Conservation (phyloP, 2,329 filamentous ascomycete genomes). For the Alternaria tenuissima region DNA sequence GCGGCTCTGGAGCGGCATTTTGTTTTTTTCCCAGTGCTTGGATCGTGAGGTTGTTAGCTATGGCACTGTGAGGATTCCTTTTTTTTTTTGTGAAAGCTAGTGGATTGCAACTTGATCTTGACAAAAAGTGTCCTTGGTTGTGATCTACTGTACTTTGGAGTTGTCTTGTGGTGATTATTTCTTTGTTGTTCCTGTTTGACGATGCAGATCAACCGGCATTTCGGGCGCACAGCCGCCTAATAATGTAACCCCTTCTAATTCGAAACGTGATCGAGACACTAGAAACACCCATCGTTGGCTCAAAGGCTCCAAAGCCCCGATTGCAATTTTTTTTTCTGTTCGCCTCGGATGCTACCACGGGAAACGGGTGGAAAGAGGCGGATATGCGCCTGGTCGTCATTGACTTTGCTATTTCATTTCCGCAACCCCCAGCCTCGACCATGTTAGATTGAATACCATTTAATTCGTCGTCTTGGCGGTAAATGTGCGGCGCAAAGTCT, state of each 20-base stretch:
- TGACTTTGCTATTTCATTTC: neutral
- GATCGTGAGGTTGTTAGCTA: no score
- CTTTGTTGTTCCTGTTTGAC: slow-evolving; percentile 2
- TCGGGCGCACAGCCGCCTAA: slow-evolving; percentile 1
- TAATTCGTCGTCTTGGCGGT: neutral
- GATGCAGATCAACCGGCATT: slow-evolving; percentile 13
- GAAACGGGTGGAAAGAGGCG: neutral
- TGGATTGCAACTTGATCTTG: neutral
- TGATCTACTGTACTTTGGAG: neutral
- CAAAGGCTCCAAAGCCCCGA: neutral
- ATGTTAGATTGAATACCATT: slow-evolving; percentile 16
- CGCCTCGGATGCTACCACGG: neutral
- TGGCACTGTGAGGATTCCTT: no score
- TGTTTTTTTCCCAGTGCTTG: no score
- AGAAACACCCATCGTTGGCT: neutral
- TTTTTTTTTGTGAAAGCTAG: no score
- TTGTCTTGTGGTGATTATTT: neutral
- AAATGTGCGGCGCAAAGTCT: neutral
- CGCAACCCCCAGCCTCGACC: neutral
- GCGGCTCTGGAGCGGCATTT: no score
- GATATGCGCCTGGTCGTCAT: slow-evolving; percentile 19
- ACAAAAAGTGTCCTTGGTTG: neutral
- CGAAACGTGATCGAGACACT: slow-evolving; percentile 17
- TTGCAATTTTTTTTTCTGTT: neutral
- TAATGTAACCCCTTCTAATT: slow-evolving; percentile 4